Evolutionary conservation across 2,329 filamentous ascomycete genomes (phyloP).

Genomic region (Ascochyta clinopodiicola): DNA sequence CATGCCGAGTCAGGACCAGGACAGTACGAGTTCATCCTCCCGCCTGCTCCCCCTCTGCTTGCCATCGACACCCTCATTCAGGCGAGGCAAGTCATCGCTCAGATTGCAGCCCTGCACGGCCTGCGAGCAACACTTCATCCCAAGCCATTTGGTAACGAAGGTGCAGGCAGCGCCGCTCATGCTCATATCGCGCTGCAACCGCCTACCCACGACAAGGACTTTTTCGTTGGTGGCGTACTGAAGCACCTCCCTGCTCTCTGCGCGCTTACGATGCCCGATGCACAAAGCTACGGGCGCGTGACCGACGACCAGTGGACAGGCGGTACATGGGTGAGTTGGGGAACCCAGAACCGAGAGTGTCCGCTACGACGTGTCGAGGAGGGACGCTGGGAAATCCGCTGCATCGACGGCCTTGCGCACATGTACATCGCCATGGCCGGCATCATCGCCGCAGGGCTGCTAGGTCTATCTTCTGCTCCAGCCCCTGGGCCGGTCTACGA

Average conservation of each 20-base stretch:
- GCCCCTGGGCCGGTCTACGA: neutral
- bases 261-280: conserved; percentile 72
- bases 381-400: conserved; percentile 80
- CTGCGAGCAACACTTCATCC: conserved; percentile 76
- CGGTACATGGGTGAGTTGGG: conserved; percentile 81
- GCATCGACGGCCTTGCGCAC: conserved; percentile 80
- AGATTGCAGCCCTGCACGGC: conserved; percentile 67
- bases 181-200: conserved; percentile 72
- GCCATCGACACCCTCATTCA: conserved; percentile 76
- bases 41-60: conserved; percentile 66
- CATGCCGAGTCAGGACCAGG: conserved; percentile 76
- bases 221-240: conserved; percentile 74
- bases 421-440: conserved; percentile 73
- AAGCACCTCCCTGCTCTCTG: conserved; percentile 69
- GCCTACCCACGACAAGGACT: conserved; percentile 62
- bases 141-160: conserved; percentile 62
- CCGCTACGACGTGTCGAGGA: conserved; percentile 71
- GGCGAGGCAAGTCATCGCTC: conserved; percentile 71
- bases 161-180: conserved; percentile 71
- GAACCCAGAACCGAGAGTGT: conserved; percentile 79
- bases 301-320: conserved; percentile 75
- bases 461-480: conserved; percentile 56
- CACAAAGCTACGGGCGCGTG: conserved; percentile 72
- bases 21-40: conserved; percentile 79
- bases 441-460: conserved; percentile 65